Evolutionary conservation across 2,329 filamentous ascomycete genomes (phyloP).

Genomic region (Ceratocystis eucalypticola): DNA sequence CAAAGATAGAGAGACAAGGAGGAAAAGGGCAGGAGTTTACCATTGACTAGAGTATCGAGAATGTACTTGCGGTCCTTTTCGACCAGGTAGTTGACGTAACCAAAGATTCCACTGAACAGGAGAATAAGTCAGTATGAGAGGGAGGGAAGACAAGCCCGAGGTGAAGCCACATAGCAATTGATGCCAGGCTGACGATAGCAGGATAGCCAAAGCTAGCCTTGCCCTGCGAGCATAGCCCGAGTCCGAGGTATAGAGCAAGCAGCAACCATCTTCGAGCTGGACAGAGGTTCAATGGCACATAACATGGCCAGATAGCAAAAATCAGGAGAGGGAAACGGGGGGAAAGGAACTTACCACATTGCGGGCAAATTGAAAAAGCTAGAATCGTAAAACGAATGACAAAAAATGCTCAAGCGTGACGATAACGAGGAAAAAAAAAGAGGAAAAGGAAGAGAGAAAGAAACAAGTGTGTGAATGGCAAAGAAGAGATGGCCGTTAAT

Average conservation of each 20-base stretch:
- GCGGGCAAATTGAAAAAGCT: slow-evolving; percentile 16
- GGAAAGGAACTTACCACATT: slow-evolving; percentile 19
- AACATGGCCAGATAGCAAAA: background rate
- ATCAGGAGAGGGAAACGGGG: slow-evolving; percentile 10
- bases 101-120: slow-evolving; percentile 69
- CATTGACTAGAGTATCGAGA: slow-evolving; percentile 90
- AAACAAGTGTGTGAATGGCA: slow-evolving; percentile 1
- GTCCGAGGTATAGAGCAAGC: background rate
- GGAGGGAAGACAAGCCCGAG: slow-evolving; percentile 9
- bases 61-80: slow-evolving; percentile 98
- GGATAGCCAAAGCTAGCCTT: background rate
- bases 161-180: background rate
- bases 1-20: background rate
- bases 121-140: slow-evolving; percentile 18
- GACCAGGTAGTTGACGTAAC: slow-evolving; percentile 98
- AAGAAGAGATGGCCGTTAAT: slow-evolving; percentile 11
- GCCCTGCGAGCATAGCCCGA: background rate
- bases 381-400: slow-evolving; percentile 18
- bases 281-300: background rate
- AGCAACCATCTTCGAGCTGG: background rate
- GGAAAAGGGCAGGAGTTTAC: slow-evolving; percentile 38
- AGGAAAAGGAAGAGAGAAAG: slow-evolving; percentile 7
- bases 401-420: slow-evolving; percentile 11
- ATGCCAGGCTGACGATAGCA: background rate
- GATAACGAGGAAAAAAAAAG: slow-evolving; percentile 7